Base-by-base conservation (phyloP, 148 eudicot species). In the Chenopodium album region DNA sequence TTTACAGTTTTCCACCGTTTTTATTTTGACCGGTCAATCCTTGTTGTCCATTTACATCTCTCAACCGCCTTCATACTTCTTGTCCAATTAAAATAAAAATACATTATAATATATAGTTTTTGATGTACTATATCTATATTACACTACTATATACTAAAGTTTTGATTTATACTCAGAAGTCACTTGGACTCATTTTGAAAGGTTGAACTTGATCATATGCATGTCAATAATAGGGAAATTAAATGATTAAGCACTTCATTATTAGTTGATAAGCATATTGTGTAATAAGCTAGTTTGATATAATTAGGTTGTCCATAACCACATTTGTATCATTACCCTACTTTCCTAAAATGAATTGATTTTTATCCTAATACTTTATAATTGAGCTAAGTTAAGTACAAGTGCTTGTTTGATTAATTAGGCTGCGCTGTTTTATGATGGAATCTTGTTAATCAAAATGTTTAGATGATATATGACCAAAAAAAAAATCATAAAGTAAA, bases 1-100 rank as follows among this genome's bases (percentile, higher is more conserved):
- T 73, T 73, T 50, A 11, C 54, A 50, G 14, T 50, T 50, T 50
- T 73, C 76, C 60, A 72, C 75, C 75, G 75, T 72, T 72, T 56
- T 23, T 16, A n/a, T 22, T 41, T 73, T 46, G 76, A 73, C 76
- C 16, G 28, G 76, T 73, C 76, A 72, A 72, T 4, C n/a, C 47
- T 5, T 34, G n/a, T 69, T 31, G 17, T 17, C 72, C 1, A 4
- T 69, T 28, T 69, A 17, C 73, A 32, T 44, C 54, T 72, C 52
- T 46, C 28, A 73, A 73, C 34, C 76, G 76, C 16, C 76, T 60
- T 47, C 32, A 46, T 41, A 22, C 46, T 71, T 73, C 76, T 26
- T 73, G 32, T 73, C 76, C 60, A 73, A 46, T 48, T 3, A 48
- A 22, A 62, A 62, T 56, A 62, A 8, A 20, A 62, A 62, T 20